Conservation (phyloP, 2,329 filamentous ascomycete species). For the Paraphoma chrysanthemicola region DNA sequence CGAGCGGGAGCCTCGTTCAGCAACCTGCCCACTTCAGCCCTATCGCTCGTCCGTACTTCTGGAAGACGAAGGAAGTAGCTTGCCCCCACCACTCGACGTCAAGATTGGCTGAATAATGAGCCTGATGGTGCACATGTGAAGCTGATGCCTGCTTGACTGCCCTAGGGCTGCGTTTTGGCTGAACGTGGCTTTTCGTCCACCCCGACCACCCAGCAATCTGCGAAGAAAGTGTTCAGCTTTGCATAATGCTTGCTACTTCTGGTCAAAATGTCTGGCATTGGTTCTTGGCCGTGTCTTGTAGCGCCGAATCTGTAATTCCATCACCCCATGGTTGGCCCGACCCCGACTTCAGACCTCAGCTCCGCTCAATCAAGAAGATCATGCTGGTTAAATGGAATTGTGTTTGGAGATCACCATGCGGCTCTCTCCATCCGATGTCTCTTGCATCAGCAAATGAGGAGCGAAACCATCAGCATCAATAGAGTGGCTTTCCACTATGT, state of each 20-base stretch:
- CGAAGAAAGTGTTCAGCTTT: neutral
- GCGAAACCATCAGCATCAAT: constrained; percentile 4
- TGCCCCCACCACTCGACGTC: neutral
- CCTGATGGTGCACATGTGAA: neutral
- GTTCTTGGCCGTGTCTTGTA: neutral
- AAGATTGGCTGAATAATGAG: constrained; percentile 16
- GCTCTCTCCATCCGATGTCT: neutral
- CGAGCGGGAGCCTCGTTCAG: constrained; percentile 13
- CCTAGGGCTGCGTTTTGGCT: constrained; percentile 1
- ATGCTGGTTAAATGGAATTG: neutral
- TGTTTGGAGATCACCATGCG: neutral
- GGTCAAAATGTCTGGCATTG: neutral
- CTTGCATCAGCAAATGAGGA: constrained; percentile 5
- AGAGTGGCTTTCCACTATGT: constrained; percentile 5
- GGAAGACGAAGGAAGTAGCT: constrained; percentile 5
- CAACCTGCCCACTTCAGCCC: constrained; percentile 15
- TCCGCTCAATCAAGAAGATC: neutral
- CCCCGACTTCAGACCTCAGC: constrained; percentile 1
- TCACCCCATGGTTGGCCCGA: neutral
- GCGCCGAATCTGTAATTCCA: neutral
- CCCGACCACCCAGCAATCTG: neutral
- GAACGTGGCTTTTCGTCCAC: neutral
- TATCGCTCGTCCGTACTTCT: constrained; percentile 3
- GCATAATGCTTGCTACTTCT: neutral
- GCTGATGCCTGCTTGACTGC: neutral